Evolutionary conservation across 129 eudicot genomes (phyloP).

Genomic region (Flaveria sonorensis): DNA sequence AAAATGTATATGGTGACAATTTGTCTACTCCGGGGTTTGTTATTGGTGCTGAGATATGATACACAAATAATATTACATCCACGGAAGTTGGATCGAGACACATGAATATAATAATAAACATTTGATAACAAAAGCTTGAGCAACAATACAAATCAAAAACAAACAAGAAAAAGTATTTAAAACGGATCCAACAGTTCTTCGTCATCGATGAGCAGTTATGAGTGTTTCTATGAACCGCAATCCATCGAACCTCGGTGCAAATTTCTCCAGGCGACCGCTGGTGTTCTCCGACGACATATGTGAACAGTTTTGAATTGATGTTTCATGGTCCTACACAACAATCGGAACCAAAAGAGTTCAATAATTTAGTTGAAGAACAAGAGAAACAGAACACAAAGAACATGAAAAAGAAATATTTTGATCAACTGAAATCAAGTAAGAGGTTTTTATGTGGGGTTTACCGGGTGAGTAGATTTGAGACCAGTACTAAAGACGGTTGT

Average conservation of each 20-base stretch:
- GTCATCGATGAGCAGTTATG: slow-evolving; percentile 80
- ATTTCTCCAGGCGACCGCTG: slow-evolving; percentile 49
- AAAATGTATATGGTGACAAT: slow-evolving; percentile 8
- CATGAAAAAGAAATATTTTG: neutral
- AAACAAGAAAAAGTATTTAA: too few relatives aligned
- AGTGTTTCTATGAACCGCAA: slow-evolving; percentile 82
- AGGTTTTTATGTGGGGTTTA: neutral
- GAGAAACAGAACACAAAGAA: neutral
- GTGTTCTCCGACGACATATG: neutral
- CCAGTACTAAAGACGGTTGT: slow-evolving; percentile 29
- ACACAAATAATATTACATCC: slow-evolving; percentile 18
- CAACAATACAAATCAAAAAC: too few relatives aligned
- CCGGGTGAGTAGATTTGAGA: slow-evolving; percentile 34
- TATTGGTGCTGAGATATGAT: neutral
- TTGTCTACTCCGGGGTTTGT: slow-evolving; percentile 20
- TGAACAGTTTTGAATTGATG: too few relatives aligned
- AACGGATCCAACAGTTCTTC: neutral
- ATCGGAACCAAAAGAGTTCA: too few relatives aligned
- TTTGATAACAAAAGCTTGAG: too few relatives aligned
- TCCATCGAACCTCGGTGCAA: slow-evolving; percentile 84
- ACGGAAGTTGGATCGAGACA: too few relatives aligned
- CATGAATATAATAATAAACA: too few relatives aligned
- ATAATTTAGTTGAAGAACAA: neutral
- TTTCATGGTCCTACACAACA: too few relatives aligned
- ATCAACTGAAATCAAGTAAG: neutral